Percentiles rank a stretch among this genome's conserved stretches.
These are phyloP conservation scores for Chenopodium quinoa DNA, from an alignment of 148 eudicot genomes.

Conservation along the genomic window DNA sequence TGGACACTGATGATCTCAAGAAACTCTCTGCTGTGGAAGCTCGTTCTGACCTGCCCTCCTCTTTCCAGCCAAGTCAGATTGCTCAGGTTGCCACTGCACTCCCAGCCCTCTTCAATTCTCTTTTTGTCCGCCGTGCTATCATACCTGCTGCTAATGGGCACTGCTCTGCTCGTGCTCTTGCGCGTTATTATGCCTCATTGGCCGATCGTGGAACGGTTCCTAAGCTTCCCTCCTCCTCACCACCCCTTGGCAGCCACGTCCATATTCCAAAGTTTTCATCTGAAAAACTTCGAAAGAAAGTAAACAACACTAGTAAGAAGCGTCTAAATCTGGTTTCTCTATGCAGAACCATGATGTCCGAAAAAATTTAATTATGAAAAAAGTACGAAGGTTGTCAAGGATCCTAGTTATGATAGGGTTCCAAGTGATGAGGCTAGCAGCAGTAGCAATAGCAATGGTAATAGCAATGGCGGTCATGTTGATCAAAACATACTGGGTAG, in stretches of 20 bases:
- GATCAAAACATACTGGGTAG: constrained; percentile 10
- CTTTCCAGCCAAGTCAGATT: constrained; percentile 61
- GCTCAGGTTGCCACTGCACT: constrained; percentile 50
- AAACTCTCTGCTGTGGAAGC: constrained; percentile 41
- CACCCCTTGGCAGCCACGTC: constrained; percentile 77
- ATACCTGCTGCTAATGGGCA: constrained; percentile 95
- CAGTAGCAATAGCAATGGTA: constrained; percentile 11
- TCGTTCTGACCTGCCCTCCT: constrained; percentile 67
- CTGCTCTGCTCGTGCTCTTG: constrained; percentile 98
- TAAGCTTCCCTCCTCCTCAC: constrained; percentile 55
- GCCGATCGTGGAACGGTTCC: constrained; percentile 67
- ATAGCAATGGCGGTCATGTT: not conserved
- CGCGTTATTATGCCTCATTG: constrained; percentile 88
- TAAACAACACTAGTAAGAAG: constrained; percentile 33
- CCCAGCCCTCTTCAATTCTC: constrained; percentile 72
- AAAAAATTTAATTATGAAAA: constrained; percentile 26
- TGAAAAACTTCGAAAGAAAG: constrained; percentile 34
- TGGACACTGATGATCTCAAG: constrained; percentile 65
- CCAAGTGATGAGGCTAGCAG: constrained; percentile 40
- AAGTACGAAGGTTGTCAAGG: constrained; percentile 15
- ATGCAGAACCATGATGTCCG: constrained; percentile 38
- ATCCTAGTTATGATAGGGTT: constrained; percentile 35
- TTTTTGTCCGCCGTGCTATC: constrained; percentile 79
- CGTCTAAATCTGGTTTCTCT: constrained; percentile 33
- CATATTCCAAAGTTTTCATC: constrained; percentile 68